These are phyloP conservation scores for Hericium coralloides DNA, from an alignment of 768 basidiomycete species.

Conservation along the genomic window DNA sequence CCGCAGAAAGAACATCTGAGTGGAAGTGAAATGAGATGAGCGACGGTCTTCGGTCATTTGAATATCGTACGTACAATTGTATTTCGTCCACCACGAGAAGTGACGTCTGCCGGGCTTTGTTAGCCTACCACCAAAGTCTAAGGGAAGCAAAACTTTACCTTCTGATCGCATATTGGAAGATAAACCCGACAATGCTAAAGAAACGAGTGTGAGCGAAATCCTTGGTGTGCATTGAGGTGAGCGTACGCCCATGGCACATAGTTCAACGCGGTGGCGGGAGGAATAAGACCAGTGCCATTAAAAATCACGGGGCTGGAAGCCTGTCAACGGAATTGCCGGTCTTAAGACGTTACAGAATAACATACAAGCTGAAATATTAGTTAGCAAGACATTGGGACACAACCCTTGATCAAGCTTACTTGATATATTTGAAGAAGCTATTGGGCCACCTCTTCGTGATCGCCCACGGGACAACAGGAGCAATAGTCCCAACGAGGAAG, in stretches of 20 bases:
- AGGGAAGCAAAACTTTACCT: constrained; percentile 39
- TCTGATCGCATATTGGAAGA: constrained; percentile 28
- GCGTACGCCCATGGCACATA: constrained; percentile 25
- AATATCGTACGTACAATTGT: constrained; percentile 19
- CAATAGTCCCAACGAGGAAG: constrained; percentile 68
- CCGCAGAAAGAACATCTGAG: constrained; percentile 55
- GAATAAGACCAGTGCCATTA: constrained; percentile 29
- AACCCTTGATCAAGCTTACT: constrained; percentile 22
- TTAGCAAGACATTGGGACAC: not conserved
- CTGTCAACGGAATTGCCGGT: not conserved
- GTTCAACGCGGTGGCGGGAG: constrained; percentile 32
- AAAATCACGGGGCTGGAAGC: constrained; percentile 30
- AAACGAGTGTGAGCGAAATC: not conserved
- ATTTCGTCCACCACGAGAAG: constrained; percentile 31
- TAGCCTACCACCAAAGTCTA: constrained; percentile 1
- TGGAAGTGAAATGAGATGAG: constrained; percentile 18
- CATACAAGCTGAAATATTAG: constrained; percentile 1
- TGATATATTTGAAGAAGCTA: constrained; percentile 45
- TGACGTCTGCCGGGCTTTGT: constrained; percentile 19
- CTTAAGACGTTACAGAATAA: constrained; percentile 4
- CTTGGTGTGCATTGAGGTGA: not conserved
- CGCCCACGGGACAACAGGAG: constrained; percentile 48
- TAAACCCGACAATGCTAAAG: constrained; percentile 25
- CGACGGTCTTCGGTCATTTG: not conserved
- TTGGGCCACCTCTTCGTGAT: constrained; percentile 18